Percentiles rank a stretch among this genome's conserved stretches.
phyloP scores from a whole-genome alignment of 768 basidiomycete genomes.

The Scleroderma bovista region DNA sequence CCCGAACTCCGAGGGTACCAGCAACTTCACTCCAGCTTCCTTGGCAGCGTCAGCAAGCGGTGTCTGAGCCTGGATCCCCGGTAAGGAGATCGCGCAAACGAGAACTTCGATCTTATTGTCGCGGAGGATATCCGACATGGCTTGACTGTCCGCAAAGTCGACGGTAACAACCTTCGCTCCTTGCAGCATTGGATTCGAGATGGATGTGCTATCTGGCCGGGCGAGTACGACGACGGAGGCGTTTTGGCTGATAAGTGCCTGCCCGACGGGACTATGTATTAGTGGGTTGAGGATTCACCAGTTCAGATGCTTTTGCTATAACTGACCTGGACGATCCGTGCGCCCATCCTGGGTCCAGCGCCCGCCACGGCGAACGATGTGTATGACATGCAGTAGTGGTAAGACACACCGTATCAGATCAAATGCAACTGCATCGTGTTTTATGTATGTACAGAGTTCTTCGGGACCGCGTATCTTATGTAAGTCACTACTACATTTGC shows the following conservation, averaged over 20 bases:
- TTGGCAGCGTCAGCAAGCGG: constrained; percentile 32
- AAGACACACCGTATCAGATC: no score
- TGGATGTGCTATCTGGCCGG: constrained; percentile 18
- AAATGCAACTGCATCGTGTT: no score
- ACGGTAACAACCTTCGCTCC: constrained; percentile 24
- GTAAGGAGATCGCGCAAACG: constrained; percentile 28
- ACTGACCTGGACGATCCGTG: constrained; percentile 26
- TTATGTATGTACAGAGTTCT: no score
- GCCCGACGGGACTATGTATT: background rate
- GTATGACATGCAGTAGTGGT: constrained; percentile 30
- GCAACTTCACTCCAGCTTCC: constrained; percentile 31
- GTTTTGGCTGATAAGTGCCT: constrained; percentile 18
- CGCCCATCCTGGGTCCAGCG: constrained; percentile 32
- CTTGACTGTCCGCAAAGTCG: constrained; percentile 21
- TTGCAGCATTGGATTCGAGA: constrained; percentile 13
- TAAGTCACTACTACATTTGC: no score
- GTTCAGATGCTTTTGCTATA: no score
- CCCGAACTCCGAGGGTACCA: no score
- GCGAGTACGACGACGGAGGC: constrained; percentile 23
- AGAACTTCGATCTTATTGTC: constrained; percentile 31
- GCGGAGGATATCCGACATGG: constrained; percentile 22
- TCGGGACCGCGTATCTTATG: no score
- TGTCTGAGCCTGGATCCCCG: constrained; percentile 21
- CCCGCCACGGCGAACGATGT: constrained; percentile 33
- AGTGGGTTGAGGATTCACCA: background rate